A percentile compares a stretch with the other conserved stretches of the same genome.
phyloP scores from a whole-genome alignment of 441 rosid species.

The Rhodomyrtus psidioides region DNA sequence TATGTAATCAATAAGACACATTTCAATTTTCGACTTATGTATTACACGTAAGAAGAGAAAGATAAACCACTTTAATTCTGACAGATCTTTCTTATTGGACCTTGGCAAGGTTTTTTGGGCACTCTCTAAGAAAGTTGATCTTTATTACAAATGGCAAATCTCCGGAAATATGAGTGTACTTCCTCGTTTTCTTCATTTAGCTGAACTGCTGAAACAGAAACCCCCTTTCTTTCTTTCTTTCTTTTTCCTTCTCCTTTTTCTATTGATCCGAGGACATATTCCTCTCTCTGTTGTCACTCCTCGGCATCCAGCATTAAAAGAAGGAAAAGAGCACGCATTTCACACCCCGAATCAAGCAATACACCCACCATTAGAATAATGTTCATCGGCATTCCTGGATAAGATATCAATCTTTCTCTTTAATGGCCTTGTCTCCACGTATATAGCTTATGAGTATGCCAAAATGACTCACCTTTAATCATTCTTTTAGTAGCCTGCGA shows the following conservation, averaged over 20 bases:
- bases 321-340: background rate
- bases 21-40: background rate
- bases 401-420: background rate
- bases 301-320: background rate
- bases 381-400: background rate
- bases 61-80: background rate
- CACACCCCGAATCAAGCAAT: background rate
- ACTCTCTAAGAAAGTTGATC: background rate
- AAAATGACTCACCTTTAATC: background rate
- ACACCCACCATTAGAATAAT: background rate
- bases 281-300: background rate
- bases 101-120: background rate
- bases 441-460: background rate
- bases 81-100: background rate
- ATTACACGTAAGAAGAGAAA: background rate
- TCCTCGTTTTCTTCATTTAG: slow-evolving; percentile 5
- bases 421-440: background rate
- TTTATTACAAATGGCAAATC: background rate
- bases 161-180: background rate
- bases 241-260: background rate
- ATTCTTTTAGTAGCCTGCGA: background rate
- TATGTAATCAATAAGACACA: background rate
- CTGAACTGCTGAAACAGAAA: background rate
- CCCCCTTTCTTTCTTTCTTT: background rate
- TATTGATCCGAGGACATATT: no score